phyloP scores from a whole-genome alignment of 2,329 filamentous ascomycete species.

The Pestalotiopsis sp. region DNA sequence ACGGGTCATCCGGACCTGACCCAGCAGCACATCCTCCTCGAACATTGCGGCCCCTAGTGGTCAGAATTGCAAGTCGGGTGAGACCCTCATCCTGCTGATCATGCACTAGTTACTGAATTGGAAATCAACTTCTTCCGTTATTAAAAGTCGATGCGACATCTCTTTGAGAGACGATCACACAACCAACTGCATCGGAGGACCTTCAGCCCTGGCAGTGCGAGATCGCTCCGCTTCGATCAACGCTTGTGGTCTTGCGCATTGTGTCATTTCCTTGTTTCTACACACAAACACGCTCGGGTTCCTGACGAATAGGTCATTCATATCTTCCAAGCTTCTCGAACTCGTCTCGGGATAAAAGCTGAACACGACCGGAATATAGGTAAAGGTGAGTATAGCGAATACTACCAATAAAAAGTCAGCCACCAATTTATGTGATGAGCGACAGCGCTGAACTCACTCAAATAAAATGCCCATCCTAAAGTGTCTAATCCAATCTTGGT shows the following conservation, averaged over 20 bases:
- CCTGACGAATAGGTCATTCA: conserved; percentile 25
- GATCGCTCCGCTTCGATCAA: conserved; percentile 21
- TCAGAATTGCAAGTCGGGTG: no score
- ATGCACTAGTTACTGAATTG: no score
- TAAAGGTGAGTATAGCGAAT: conserved; percentile 27
- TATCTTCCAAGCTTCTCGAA: conserved; percentile 41
- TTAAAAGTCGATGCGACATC: not conserved
- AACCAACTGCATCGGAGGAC: not conserved
- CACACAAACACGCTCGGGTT: conserved; percentile 25
- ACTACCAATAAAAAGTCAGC: conserved; percentile 13
- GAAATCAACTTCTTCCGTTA: no score
- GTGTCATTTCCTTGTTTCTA: conserved; percentile 22
- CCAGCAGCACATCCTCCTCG: no score
- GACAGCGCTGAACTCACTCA: conserved; percentile 32
- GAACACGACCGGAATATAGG: conserved; percentile 40
- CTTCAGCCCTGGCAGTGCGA: conserved; percentile 15
- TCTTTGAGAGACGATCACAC: not conserved
- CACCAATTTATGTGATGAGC: not conserved
- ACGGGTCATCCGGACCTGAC: no score
- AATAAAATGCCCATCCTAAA: conserved; percentile 44
- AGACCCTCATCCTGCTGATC: no score
- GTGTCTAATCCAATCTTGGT: conserved; percentile 45
- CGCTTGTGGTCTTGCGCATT: conserved; percentile 19
- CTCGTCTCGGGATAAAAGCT: conserved; percentile 49
- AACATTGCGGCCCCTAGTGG: no score